Evolutionary conservation across 495 filamentous ascomycete species (phyloP).

Genomic region (Diplogelasinospora grovesii): DNA sequence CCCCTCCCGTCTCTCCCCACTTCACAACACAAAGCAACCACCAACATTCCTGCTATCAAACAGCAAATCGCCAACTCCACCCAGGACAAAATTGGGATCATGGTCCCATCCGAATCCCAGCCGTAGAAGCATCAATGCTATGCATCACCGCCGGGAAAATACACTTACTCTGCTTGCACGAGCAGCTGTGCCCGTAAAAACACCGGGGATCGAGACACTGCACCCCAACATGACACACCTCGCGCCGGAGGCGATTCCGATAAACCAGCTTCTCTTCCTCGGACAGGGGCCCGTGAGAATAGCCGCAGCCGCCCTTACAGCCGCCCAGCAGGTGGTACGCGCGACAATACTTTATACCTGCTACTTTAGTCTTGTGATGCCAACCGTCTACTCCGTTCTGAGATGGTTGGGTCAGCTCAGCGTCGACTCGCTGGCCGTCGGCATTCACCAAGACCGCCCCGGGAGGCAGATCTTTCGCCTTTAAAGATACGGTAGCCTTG

Average conservation of each 20-base stretch:
- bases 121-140: slow-evolving; percentile 6
- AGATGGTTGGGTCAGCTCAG: slow-evolving; percentile 9
- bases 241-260: slow-evolving; percentile 23
- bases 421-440: slow-evolving; percentile 38
- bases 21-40: no score
- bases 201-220: slow-evolving; percentile 38
- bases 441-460: slow-evolving; percentile 35
- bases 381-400: not conserved
- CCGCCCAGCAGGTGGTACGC: slow-evolving; percentile 35
- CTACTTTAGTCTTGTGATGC: slow-evolving; percentile 20
- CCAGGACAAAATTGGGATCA: no score
- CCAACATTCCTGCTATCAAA: no score
- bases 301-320: slow-evolving; percentile 36
- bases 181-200: slow-evolving; percentile 39
- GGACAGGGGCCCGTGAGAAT: slow-evolving; percentile 27
- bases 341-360: slow-evolving; percentile 37
- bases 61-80: no score
- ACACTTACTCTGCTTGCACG: slow-evolving; percentile 4
- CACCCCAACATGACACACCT: slow-evolving; percentile 24
- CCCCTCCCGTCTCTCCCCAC: no score
- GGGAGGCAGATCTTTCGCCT: not conserved
- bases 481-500: not conserved
- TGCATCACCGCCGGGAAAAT: slow-evolving; percentile 4
- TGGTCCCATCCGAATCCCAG: no score
- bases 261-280: slow-evolving; percentile 34